A percentile compares a stretch with the other conserved stretches of the same genome.
phyloP scores from a whole-genome alignment of 805 yeast genomes.

The Candida rishiriensis region DNA sequence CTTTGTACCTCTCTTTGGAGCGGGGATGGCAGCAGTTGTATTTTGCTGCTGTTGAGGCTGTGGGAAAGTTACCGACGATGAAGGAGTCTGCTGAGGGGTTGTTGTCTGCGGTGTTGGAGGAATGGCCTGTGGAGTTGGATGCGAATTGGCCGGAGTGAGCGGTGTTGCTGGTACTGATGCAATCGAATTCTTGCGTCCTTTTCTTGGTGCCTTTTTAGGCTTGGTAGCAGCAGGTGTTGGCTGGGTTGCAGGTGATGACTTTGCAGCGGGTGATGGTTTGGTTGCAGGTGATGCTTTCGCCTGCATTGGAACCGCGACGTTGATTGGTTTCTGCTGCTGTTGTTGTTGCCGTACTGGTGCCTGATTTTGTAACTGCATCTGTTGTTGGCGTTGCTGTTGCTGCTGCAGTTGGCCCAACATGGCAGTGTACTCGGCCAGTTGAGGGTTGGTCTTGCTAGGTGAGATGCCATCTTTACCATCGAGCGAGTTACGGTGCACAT shows the following conservation, averaged over 20 bases:
- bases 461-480: slow-evolving; percentile 13
- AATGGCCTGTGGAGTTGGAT: slow-evolving; percentile 23
- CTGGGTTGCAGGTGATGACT: slow-evolving; percentile 7
- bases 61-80: slow-evolving; percentile 1
- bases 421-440: slow-evolving; percentile 20
- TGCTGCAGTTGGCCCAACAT: slow-evolving; percentile 21
- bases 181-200: slow-evolving; percentile 22
- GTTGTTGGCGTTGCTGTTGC: slow-evolving; percentile 13
- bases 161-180: slow-evolving; percentile 32
- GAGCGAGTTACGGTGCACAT: slow-evolving; percentile 42
- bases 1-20: slow-evolving; percentile 16
- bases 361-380: background rate
- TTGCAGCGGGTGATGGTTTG: slow-evolving; percentile 13
- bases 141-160: slow-evolving; percentile 27
- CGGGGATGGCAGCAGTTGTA: slow-evolving; percentile 2
- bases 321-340: slow-evolving; percentile 2
- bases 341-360: background rate
- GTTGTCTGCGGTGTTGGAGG: slow-evolving; percentile 20
- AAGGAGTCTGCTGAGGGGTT: slow-evolving; percentile 18
- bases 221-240: slow-evolving; percentile 8
- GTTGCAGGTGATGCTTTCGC: slow-evolving; percentile 16
- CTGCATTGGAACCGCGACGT: slow-evolving; percentile 7
- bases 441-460: slow-evolving; percentile 13
- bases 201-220: slow-evolving; percentile 19
- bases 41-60: slow-evolving; percentile 5